These are phyloP conservation scores for Cercophora sp. DNA, from an alignment of 495 filamentous ascomycete species.

Conservation along the genomic window DNA sequence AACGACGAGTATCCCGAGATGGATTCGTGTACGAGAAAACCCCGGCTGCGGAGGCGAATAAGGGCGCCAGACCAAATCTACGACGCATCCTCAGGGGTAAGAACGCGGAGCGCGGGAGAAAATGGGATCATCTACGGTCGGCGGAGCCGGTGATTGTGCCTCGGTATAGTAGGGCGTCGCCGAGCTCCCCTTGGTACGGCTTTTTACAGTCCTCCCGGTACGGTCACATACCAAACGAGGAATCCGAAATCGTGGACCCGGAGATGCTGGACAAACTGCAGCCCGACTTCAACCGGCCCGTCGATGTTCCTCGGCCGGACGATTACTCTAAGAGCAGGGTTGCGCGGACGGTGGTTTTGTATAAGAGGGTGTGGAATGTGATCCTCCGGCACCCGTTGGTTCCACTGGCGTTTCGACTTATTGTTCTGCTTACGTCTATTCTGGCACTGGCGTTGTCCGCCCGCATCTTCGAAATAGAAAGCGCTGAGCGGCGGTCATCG, in stretches of 20 bases:
- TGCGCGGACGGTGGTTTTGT: conserved; percentile 20
- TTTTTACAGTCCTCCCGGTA: conserved; percentile 51
- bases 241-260: conserved; percentile 40
- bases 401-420: conserved; percentile 76
- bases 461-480: conserved; percentile 64
- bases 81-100: conserved; percentile 30
- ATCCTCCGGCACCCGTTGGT: conserved; percentile 79
- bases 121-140: conserved; percentile 55
- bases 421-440: conserved; percentile 76
- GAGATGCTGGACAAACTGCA: conserved; percentile 44
- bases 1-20: conserved; percentile 49
- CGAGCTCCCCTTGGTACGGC: conserved; percentile 43
- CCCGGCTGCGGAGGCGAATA: conserved; percentile 21
- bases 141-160: conserved; percentile 54
- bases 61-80: conserved; percentile 17
- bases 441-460: conserved; percentile 76
- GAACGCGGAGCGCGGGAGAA: conserved; percentile 42
- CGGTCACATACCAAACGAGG: conserved; percentile 41
- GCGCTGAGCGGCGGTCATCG: conserved; percentile 33
- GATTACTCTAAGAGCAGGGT: conserved; percentile 15
- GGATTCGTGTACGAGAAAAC: conserved; percentile 47
- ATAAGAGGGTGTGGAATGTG: conserved; percentile 44
- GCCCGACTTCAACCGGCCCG: conserved; percentile 43
- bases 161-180: conserved; percentile 32
- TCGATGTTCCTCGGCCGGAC: conserved; percentile 15